Evolutionary conservation across 495 filamentous ascomycete species (phyloP), one percentile per base, ranked within the genome.

Genomic region (Annulohypoxylon bovei): DNA sequence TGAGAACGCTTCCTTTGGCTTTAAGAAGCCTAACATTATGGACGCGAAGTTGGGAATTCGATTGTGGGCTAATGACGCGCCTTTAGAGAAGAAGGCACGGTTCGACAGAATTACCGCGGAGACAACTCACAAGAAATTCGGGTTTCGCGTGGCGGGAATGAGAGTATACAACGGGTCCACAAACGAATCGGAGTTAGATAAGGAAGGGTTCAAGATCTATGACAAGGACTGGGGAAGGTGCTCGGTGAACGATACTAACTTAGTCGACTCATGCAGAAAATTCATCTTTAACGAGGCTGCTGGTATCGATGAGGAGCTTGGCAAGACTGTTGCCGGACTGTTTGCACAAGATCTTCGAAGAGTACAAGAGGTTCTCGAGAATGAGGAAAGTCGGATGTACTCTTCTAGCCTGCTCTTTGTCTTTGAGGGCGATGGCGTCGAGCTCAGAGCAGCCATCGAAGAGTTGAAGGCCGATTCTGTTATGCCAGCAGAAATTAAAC

Each of bases 71-170:
- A 90, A 95, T 54, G 88, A 91, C 77, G 93, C 95, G 44, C 87
- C 88, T 18, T 78, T 82, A 39, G 88, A 91, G 53, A 99, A 99
- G 82, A 87, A 90, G 28, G 83, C 81, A 27, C 88, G 92, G 56
- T 88, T 99, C 44, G 93, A 98, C 76, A 88, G 90, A 54, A 90
- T 97, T 33, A 87, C 87, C 14, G 84, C 87, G 56, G 87, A 89
- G 68, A 97, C 93, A 16, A 99, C 95, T 1, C 93, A 91, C 74
- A 87, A 87, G 25, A 88, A 86, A 27, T 84, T 97, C 33, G 93
- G 93, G 16, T 95, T 95, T 76, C 88, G 95, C 20, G 90, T 99
- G 64, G 93, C 93, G 0, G 95, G 95, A 2, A 99, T 99, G 96
- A 91, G 91, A 74, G 91, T 95, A 2, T 99, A 90, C 86, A 91